phyloP scores from a whole-genome alignment of 2,329 filamentous ascomycete species.

The Coleophoma crateriformis region DNA sequence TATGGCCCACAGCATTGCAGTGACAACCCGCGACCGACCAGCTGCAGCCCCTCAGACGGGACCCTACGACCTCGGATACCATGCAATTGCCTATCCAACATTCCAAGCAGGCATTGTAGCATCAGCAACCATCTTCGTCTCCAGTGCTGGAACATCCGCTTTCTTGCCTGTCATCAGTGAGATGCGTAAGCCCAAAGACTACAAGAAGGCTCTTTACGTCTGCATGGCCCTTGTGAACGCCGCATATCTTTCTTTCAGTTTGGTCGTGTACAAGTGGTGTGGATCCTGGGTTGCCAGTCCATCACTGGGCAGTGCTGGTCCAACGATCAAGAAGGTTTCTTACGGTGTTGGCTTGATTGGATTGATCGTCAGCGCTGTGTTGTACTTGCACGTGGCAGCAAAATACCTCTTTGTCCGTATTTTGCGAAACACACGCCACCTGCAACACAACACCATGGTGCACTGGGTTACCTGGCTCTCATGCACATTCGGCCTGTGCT shows the following conservation, averaged over 20 bases:
- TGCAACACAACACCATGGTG: constrained; percentile 42
- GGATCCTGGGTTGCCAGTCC: constrained; percentile 59
- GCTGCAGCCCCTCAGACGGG: constrained; percentile 55
- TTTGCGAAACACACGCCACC: constrained; percentile 39
- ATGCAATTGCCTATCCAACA: constrained; percentile 46
- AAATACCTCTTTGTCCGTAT: constrained; percentile 50
- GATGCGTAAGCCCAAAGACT: constrained; percentile 55
- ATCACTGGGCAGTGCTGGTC: constrained; percentile 54
- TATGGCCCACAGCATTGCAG: constrained; percentile 34
- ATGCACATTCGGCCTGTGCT: constrained; percentile 33
- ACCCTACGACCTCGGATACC: constrained; percentile 53
- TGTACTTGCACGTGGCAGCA: constrained; percentile 38
- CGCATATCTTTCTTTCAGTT: constrained; percentile 51
- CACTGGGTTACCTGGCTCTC: constrained; percentile 46
- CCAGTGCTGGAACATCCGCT: constrained; percentile 51
- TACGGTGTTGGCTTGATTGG: constrained; percentile 52
- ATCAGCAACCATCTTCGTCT: constrained; percentile 53
- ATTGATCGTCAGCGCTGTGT: constrained; percentile 37
- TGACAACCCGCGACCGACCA: constrained; percentile 50
- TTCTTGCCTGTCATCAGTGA: constrained; percentile 62
- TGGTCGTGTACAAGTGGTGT: constrained; percentile 50
- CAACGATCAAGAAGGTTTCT: constrained; percentile 51
- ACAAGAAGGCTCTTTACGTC: constrained; percentile 52
- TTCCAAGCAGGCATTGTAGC: constrained; percentile 56
- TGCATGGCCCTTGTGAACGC: constrained; percentile 53